Base-by-base conservation (phyloP, 179 eudicot species). In the Heliamphora ciliata region DNA sequence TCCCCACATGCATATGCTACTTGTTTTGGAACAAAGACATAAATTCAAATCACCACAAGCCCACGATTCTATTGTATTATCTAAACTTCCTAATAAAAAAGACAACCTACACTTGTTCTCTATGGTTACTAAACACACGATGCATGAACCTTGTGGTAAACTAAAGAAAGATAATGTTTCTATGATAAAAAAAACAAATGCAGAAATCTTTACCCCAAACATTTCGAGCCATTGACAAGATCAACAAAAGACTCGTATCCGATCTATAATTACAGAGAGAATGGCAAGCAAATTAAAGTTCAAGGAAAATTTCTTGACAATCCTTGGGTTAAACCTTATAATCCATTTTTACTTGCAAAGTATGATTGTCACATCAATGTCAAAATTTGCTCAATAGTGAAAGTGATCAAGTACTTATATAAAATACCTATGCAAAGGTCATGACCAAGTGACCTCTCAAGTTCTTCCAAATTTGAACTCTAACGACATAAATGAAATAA, bases 81-180 rank as follows among this genome's bases (percentile, higher is more conserved):
- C 14, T 8, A 0, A 58, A 11, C 61, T 58, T 7, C 13, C 2
- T 7, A 0, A 58, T 58, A 11, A 9, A 8, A 9, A 7, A 8
- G 11, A 58, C 2, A 58, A 59, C 14, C 17, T 17, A 2, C 8
- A 46, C 1, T 6, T 50, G 11, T 8, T 2, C 14, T 17, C 0
- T 21, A 21, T 21, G 24, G 60, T 50, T 1, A 1, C 4, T 4
- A 74, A 74, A 5, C 77, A 74, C 8, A 21, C 24, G 24, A 74
- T 51, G 54, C 77, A 74, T 74, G 77, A 60, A 4, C 77, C 77
- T 31, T 74, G 77, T 74, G 58, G 59, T 2, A 15, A 48, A 50
- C 60, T 44, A 8, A 74, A 74, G 50, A 1, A 0, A 7, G 17
- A 13, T 2, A 59, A 1, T 59, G n/a, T 59, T 8, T 59, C 1